These are phyloP conservation scores for Biscutella laevigata DNA, from an alignment of 441 rosid genomes.

Conservation along the genomic window DNA sequence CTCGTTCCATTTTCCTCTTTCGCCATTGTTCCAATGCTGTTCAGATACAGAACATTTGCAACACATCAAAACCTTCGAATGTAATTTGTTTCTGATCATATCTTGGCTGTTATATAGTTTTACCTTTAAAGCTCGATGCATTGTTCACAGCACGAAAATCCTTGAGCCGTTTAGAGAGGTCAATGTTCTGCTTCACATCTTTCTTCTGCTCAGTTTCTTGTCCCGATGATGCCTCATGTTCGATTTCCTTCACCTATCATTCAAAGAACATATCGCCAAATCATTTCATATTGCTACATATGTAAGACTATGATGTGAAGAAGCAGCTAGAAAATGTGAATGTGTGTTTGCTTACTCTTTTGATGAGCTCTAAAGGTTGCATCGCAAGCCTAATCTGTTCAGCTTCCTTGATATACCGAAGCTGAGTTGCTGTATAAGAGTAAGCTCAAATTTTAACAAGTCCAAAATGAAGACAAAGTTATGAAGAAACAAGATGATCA, in stretches of 20 bases:
- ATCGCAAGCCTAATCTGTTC: conserved; percentile 67
- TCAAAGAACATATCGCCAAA: not conserved
- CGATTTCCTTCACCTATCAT: conserved; percentile 71
- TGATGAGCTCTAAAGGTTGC: conserved; percentile 76
- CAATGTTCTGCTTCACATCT: conserved; percentile 52
- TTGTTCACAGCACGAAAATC: conserved; percentile 53
- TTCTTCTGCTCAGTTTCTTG: conserved; percentile 40
- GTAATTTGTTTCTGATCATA: not conserved
- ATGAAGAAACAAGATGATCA: not conserved
- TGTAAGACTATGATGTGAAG: not conserved
- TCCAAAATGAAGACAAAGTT: not conserved
- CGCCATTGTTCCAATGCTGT: conserved; percentile 92
- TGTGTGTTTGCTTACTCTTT: conserved; percentile 38
- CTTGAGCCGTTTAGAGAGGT: conserved; percentile 74
- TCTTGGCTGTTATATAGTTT: not conserved
- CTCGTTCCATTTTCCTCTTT: conserved; percentile 82
- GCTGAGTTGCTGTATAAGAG: conserved; percentile 35
- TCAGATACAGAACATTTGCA: not conserved
- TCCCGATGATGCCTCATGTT: conserved; percentile 52
- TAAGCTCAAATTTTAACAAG: not conserved
- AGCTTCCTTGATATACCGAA: conserved; percentile 56
- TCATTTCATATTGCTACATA: not conserved
- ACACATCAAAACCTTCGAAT: not conserved
- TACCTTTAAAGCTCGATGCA: conserved; percentile 69
- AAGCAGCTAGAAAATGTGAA: not conserved